These are phyloP conservation scores for Rheum nobile DNA, from an alignment of 148 eudicot species.

Conservation along the genomic window DNA sequence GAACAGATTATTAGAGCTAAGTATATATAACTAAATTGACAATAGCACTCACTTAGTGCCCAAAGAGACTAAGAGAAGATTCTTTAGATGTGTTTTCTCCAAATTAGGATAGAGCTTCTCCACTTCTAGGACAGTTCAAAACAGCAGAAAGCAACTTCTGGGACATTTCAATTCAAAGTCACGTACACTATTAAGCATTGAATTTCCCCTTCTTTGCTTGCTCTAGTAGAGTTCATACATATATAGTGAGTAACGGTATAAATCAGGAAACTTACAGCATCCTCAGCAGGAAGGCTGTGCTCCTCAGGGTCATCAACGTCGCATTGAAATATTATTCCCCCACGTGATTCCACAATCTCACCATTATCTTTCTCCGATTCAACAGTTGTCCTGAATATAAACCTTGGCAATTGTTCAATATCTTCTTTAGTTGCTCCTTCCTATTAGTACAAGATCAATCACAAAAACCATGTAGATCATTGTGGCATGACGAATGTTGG, in stretches of 20 bases:
- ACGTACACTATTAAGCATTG: background rate
- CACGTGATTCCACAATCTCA: slow-evolving; percentile 71
- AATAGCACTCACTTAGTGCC: background rate
- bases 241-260: background rate
- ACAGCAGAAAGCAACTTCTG: background rate
- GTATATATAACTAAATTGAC: background rate
- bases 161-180: background rate
- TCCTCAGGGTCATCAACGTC: slow-evolving; percentile 55
- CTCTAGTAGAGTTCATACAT: background rate
- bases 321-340: slow-evolving; percentile 81
- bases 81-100: background rate
- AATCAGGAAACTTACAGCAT: slow-evolving; percentile 61
- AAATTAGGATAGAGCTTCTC: background rate
- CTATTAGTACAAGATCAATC: slow-evolving; percentile 22
- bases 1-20: background rate
- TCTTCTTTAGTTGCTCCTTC: slow-evolving; percentile 92
- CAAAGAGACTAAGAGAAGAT: background rate
- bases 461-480: background rate
- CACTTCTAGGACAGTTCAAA: background rate
- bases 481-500: slow-evolving; percentile 79
- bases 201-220: too few species aligned
- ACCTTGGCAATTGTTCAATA: slow-evolving; percentile 62
- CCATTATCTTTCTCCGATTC: slow-evolving; percentile 65
- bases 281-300: slow-evolving; percentile 53
- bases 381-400: slow-evolving; percentile 53